Base-by-base conservation (phyloP, 148 eudicot genomes). In the Suaeda aralocaspica region DNA sequence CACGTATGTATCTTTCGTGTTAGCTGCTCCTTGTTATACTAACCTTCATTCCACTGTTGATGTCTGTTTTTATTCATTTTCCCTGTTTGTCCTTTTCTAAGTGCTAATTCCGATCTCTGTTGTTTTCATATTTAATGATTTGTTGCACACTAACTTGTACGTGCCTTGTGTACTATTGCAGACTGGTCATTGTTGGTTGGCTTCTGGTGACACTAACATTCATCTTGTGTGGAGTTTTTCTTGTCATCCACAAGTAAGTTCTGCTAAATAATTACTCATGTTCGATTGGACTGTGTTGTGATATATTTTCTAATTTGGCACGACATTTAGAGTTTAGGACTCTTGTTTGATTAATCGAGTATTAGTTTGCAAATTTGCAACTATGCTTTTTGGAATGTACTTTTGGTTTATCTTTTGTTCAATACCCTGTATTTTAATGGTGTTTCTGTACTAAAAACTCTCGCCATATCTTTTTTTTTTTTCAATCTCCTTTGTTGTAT, bases 191-290 rank as follows among this genome's bases (percentile, higher is more conserved):
- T 36, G 16, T 91, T 28, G 95, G 95, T 24, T 93, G 97, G 97
- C 67, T 93, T 73, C 84, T 91, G 14, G 89, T 93, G 14, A 77
- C 97, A 0, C 79, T 77, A 80, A 89, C 98, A 53, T 91, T 91
- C 67, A 66, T 93, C 72, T 67, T 89, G 60, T 84, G 89, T 67
- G 98, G 92, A 58, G 66, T 89, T 44, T 93, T 93, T 77, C 86
- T 93, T 6, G 81, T 87, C 66, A 85, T 93, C 50, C 91, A 93
- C 84, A 91, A 91, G 98, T 93, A 87, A 76, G 98, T 75, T 45
- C 24, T 34, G 21, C 49, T 41, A 53, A 31, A 58, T 21, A 60
- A 46, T 66, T 15, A 53, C 34, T 44, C 19, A 21, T 15, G 1
- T 29, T 24, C 19, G 14, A 53, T 42, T n/a, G 46, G 26, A 15